Evolutionary conservation across 2,329 filamentous ascomycete genomes (phyloP).

Genomic region (Penicillium brasilianum): DNA sequence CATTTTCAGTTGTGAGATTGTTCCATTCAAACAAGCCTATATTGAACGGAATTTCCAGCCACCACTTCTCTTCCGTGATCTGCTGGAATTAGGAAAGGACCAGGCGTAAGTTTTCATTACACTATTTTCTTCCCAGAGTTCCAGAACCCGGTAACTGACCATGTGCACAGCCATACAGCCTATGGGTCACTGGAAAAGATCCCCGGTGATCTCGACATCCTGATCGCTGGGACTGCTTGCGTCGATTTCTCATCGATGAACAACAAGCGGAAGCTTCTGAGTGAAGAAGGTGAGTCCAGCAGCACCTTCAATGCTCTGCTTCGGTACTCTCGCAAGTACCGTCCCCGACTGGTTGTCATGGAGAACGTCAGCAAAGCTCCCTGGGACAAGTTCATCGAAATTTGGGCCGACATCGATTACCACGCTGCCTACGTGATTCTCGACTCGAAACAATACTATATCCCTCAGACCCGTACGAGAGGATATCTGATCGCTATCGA

Average conservation of each 20-base stretch:
- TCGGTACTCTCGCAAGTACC: constrained; percentile 59
- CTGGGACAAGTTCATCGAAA: constrained; percentile 59
- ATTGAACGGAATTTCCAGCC: constrained; percentile 65
- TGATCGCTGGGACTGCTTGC: constrained; percentile 76
- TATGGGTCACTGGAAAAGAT: constrained; percentile 65
- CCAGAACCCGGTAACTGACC: constrained; percentile 10
- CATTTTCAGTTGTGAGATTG: constrained; percentile 67
- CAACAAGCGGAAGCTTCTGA: constrained; percentile 56
- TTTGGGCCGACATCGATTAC: constrained; percentile 62
- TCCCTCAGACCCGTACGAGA: constrained; percentile 71
- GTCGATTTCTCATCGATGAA: constrained; percentile 76
- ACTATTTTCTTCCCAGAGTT: background rate
- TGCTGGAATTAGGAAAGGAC: constrained; percentile 58
- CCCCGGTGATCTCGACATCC: constrained; percentile 64
- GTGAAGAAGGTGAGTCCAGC: constrained; percentile 66
- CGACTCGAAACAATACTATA: constrained; percentile 73
- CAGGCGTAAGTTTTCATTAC: constrained; percentile 51
- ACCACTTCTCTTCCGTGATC: constrained; percentile 62
- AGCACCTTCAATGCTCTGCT: constrained; percentile 69
- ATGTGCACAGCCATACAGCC: constrained; percentile 63
- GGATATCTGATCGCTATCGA: constrained; percentile 66
- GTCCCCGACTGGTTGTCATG: constrained; percentile 68
- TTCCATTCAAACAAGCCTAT: constrained; percentile 67
- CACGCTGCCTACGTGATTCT: constrained; percentile 54
- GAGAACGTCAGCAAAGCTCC: constrained; percentile 71